phyloP scores from a whole-genome alignment of 257 asterid genomes.

The Paulownia fortunei region DNA sequence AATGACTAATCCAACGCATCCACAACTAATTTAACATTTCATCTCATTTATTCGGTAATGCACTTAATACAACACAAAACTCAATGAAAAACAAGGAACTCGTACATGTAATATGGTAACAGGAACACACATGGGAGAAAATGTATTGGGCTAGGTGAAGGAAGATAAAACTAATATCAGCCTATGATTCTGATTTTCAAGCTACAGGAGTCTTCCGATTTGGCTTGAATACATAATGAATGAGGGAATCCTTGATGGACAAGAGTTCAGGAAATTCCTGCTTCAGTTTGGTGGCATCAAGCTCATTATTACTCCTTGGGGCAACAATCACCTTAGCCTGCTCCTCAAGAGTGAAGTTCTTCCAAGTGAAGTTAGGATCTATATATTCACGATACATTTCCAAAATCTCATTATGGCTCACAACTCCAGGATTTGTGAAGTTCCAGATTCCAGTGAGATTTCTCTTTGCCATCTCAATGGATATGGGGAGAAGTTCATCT shows the following conservation, averaged over 20 bases:
- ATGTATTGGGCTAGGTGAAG: conserved; percentile 4
- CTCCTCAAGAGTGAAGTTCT: conserved; percentile 81
- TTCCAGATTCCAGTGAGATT: conserved; percentile 81
- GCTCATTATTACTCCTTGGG: conserved; percentile 82
- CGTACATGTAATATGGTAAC: conserved; percentile 25
- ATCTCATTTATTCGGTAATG: conserved; percentile 35
- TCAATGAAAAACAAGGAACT: conserved; percentile 17
- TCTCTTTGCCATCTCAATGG: conserved; percentile 88
- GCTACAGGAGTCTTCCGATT: conserved; percentile 65
- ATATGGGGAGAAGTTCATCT: conserved; percentile 84
- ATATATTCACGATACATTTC: conserved; percentile 75
- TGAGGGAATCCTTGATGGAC: conserved; percentile 76
- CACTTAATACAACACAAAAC: conserved; percentile 33
- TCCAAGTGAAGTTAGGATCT: conserved; percentile 68
- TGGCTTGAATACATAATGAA: conserved; percentile 70
- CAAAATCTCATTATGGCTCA: conserved; percentile 80
- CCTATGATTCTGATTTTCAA: conserved; percentile 31
- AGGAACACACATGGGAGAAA: conserved; percentile 2
- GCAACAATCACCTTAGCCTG: conserved; percentile 91
- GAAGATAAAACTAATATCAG: conserved; percentile 15
- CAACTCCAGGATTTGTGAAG: conserved; percentile 90
- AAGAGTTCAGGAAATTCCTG: conserved; percentile 68
- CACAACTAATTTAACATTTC: conserved; percentile 20
- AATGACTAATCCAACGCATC: too few relatives aligned
- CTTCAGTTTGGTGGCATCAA: conserved; percentile 68